These are phyloP conservation scores for Phialophora tarda DNA, from an alignment of 2,329 filamentous ascomycete species.

Conservation along the genomic window DNA sequence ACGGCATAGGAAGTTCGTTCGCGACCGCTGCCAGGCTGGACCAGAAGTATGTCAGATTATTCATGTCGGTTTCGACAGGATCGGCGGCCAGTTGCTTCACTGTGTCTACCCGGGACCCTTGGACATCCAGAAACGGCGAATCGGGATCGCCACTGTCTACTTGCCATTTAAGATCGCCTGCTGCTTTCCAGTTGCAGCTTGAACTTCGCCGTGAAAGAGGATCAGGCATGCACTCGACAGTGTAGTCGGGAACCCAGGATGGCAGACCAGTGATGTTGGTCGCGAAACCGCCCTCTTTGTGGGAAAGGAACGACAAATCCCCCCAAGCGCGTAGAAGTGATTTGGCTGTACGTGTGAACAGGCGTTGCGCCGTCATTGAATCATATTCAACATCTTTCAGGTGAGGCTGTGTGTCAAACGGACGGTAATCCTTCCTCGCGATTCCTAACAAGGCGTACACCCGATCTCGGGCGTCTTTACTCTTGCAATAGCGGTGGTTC, in stretches of 20 bases:
- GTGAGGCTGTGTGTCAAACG: background rate
- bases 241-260: background rate
- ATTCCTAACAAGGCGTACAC: background rate
- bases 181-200: background rate
- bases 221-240: background rate
- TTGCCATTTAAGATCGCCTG: background rate
- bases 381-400: background rate
- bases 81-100: background rate
- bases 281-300: background rate
- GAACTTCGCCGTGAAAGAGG: background rate
- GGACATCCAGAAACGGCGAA: background rate
- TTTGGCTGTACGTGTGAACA: background rate
- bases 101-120: background rate
- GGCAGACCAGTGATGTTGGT: background rate
- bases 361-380: background rate
- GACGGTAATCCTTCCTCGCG: background rate
- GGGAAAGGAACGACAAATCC: background rate
- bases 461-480: background rate
- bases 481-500: background rate
- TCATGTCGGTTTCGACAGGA: background rate
- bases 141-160: background rate
- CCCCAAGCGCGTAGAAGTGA: background rate
- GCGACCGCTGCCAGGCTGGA: background rate
- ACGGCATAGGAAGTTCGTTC: background rate
- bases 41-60: background rate